Conservation (phyloP, 169 alveolate species). For the Babesia gibsoni region DNA sequence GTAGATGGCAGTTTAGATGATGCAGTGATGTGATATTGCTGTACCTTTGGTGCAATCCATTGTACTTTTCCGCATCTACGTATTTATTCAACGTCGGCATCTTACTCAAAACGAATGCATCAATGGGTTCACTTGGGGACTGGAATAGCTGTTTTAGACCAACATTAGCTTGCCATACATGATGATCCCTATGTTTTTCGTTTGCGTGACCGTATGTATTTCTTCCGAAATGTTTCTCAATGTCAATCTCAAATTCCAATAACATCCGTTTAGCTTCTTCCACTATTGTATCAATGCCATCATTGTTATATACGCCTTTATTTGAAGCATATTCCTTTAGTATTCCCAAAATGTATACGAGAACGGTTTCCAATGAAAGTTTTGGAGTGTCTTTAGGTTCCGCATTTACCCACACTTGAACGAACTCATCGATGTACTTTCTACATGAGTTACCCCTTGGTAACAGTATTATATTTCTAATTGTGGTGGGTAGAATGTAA, state of each 20-base stretch:
- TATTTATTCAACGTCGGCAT: not conserved
- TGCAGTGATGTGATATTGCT: not conserved
- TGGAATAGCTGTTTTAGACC: conserved; percentile 35
- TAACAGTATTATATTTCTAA: not conserved
- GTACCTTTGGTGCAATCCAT: not conserved
- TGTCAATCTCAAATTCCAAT: not conserved
- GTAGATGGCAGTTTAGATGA: conserved; percentile 22
- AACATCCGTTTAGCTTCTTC: not conserved
- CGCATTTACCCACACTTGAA: not conserved
- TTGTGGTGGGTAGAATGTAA: no score
- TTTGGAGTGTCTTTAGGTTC: not conserved
- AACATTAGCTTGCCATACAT: conserved; percentile 29
- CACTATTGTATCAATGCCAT: no score
- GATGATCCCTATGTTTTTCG: not conserved
- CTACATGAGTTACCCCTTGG: not conserved
- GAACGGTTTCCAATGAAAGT: not conserved
- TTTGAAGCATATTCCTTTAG: no score
- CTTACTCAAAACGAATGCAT: conserved; percentile 10
- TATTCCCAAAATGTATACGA: no score
- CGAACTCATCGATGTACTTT: not conserved
- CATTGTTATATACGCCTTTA: no score
- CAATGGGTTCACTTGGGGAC: conserved; percentile 34
- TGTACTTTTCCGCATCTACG: conserved; percentile 2
- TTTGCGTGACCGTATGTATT: not conserved
- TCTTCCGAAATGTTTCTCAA: not conserved